phyloP scores from a whole-genome alignment of 352 stramenopile species.

The Phytophthora europaea region DNA sequence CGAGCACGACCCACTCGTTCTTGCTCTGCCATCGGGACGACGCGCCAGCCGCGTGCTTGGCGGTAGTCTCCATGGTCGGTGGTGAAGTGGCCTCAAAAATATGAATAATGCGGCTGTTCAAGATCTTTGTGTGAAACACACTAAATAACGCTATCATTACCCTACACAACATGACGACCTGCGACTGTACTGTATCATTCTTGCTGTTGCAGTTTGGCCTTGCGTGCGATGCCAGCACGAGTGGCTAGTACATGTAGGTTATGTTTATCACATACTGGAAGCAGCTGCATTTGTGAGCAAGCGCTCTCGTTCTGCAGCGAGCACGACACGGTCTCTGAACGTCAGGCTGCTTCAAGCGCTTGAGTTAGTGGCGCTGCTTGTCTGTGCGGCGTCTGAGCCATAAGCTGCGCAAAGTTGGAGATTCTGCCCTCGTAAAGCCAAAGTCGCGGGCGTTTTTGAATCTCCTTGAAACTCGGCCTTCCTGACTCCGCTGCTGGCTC shows the following conservation, averaged over 20 bases:
- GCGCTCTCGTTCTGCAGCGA: background rate
- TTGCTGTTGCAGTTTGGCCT: conserved; percentile 1
- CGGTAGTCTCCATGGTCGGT: conserved; percentile 14
- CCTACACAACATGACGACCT: background rate
- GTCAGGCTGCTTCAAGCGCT: background rate
- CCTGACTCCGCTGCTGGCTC: background rate
- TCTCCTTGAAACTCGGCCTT: background rate
- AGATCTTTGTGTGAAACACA: conserved; percentile 18
- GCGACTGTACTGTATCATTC: background rate
- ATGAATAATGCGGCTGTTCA: conserved; percentile 18
- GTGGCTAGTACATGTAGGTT: background rate
- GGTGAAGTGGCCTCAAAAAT: background rate
- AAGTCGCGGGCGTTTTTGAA: background rate
- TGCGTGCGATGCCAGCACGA: background rate
- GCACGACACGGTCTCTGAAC: background rate
- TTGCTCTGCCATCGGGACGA: conserved; percentile 71
- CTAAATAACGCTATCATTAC: background rate
- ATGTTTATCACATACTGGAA: background rate
- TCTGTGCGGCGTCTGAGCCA: conserved; percentile 15
- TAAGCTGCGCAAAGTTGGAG: conserved; percentile 8
- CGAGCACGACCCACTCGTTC: conserved; percentile 76
- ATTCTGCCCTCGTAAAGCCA: background rate
- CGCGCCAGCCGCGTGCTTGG: background rate
- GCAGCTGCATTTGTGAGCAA: conserved; percentile 11
- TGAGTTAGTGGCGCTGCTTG: background rate